Conservation (phyloP, 805 yeast species). For the Hermanozyma aechmeae region DNA sequence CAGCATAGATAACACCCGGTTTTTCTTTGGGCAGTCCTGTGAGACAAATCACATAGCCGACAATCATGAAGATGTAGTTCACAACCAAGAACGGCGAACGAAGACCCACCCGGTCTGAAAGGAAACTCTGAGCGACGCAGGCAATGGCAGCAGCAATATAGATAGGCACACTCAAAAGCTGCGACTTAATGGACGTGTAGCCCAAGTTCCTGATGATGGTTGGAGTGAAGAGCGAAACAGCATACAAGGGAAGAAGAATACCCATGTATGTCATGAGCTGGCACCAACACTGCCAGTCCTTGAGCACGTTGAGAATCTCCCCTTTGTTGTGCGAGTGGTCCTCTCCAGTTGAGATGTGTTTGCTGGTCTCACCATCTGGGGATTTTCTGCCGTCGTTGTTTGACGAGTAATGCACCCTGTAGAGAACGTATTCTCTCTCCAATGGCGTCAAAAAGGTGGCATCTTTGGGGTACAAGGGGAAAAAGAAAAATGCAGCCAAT, state of each 20-base stretch:
- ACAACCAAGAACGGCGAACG: constrained; percentile 20
- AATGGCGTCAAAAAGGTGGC: constrained; percentile 12
- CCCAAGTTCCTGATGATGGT: constrained; percentile 37
- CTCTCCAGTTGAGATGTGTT: no score
- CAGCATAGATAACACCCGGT: constrained; percentile 21
- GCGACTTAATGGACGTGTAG: constrained; percentile 29
- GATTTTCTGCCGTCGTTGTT: constrained; percentile 20
- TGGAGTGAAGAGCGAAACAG: constrained; percentile 34
- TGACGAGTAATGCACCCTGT: constrained; percentile 5
- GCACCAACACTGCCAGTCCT: constrained; percentile 20
- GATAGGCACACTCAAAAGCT: constrained; percentile 36
- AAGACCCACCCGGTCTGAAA: constrained; percentile 16
- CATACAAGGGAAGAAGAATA: constrained; percentile 23
- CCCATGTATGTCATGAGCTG: constrained; percentile 19
- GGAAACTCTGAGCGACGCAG: constrained; percentile 17
- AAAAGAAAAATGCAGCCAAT: constrained; percentile 18
- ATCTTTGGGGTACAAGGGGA: constrained; percentile 27
- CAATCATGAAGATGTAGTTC: constrained; percentile 16
- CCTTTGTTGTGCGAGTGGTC: constrained; percentile 4
- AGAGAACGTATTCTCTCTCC: constrained; percentile 7
- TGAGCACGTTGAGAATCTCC: constrained; percentile 11
- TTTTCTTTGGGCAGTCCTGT: constrained; percentile 11
- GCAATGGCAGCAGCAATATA: constrained; percentile 25
- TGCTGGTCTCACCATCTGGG: no score
- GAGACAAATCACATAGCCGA: constrained; percentile 22